These are phyloP conservation scores for Orbilia ellipsospora DNA, from an alignment of 2,329 filamentous ascomycete genomes.

Conservation along the genomic window DNA sequence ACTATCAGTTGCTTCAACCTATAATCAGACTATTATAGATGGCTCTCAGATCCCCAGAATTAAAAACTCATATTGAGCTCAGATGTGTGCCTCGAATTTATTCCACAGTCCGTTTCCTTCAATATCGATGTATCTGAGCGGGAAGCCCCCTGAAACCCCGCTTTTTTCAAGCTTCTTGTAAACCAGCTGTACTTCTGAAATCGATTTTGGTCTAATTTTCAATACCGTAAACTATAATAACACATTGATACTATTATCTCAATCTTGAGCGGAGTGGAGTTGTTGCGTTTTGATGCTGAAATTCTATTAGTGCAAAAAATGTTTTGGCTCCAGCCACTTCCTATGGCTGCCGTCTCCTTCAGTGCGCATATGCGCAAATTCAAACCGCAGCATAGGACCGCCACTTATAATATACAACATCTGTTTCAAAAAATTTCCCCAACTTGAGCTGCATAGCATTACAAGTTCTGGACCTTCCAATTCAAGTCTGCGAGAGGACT, in stretches of 20 bases:
- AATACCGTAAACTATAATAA: too few species aligned
- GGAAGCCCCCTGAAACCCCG: slow-evolving; percentile 9
- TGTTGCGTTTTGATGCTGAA: neutral
- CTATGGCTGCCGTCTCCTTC: neutral
- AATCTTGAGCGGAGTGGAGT: neutral
- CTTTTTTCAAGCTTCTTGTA: neutral
- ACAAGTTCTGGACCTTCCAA: slow-evolving; percentile 36
- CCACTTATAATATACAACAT: slow-evolving; percentile 22
- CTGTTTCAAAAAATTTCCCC: slow-evolving; percentile 43
- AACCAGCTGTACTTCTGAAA: neutral
- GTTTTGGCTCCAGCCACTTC: slow-evolving; percentile 15
- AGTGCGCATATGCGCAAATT: neutral
- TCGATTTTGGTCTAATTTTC: too few species aligned
- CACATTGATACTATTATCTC: too few species aligned
- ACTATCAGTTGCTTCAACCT: slow-evolving; percentile 25
- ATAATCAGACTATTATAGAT: slow-evolving; percentile 31
- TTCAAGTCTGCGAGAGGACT: slow-evolving; percentile 26
- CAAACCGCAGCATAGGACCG: slow-evolving; percentile 21
- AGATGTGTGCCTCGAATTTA: neutral
- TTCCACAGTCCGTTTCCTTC: slow-evolving; percentile 10
- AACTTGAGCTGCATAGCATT: slow-evolving; percentile 15
- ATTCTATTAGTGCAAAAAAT: neutral
- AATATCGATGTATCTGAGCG: neutral
- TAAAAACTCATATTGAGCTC: neutral
- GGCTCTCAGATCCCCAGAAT: slow-evolving; percentile 28